A percentile compares a stretch with the other conserved stretches of the same genome.
Conservation (phyloP, 306 rosid species). For the Rosa multiflora region DNA sequence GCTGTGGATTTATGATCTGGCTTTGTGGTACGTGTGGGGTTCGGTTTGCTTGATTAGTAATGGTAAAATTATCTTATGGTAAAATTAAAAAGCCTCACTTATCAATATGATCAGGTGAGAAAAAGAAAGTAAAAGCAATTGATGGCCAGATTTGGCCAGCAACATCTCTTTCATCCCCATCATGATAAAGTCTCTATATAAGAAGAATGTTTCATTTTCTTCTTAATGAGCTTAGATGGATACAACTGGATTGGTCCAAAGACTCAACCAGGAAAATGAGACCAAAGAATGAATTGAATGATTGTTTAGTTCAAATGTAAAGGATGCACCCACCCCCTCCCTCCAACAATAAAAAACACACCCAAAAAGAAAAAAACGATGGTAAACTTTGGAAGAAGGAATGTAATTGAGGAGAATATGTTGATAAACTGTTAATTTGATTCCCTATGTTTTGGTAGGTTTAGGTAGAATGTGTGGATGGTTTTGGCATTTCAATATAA, state of each 20-base stretch:
- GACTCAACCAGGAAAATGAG: conserved; percentile 44
- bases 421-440: background rate
- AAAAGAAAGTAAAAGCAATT: conserved; percentile 28
- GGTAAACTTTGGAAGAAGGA: too few species aligned
- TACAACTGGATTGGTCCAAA: conserved; percentile 67
- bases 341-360: background rate
- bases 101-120: background rate
- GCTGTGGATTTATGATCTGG: conserved; percentile 37
- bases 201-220: conserved; percentile 74
- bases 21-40: conserved; percentile 29
- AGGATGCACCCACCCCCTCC: background rate
- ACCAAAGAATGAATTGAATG: conserved; percentile 35
- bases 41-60: conserved; percentile 42
- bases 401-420: background rate
- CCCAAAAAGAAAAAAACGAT: background rate
- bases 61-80: conserved; percentile 32
- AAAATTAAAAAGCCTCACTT: background rate
- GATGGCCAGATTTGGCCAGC: conserved; percentile 38
- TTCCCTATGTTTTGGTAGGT: too few species aligned
- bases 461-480: too few species aligned
- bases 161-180: conserved; percentile 37
- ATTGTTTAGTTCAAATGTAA: conserved; percentile 31
- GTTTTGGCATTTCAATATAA: too few species aligned
- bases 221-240: conserved; percentile 62
- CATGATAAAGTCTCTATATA: conserved; percentile 44